A percentile compares a stretch with the other conserved stretches of the same genome.
phyloP scores from a whole-genome alignment of 495 filamentous ascomycete genomes.

The Bombardia bombarda region DNA sequence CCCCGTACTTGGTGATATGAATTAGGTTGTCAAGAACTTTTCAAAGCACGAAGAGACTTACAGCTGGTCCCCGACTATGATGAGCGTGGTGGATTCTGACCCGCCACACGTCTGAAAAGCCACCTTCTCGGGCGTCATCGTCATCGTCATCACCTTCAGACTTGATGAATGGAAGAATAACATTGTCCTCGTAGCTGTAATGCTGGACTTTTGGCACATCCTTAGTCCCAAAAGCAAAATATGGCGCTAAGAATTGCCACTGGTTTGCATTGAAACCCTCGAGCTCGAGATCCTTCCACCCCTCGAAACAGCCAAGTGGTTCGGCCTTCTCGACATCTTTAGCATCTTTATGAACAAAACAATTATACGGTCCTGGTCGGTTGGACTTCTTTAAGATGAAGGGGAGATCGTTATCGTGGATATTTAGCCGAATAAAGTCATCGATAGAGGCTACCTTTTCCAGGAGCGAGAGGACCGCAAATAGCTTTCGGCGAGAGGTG shows the following conservation, averaged over 20 bases:
- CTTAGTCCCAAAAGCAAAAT: background rate
- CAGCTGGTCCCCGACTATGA: background rate
- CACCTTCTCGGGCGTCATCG: background rate
- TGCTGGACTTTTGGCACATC: background rate
- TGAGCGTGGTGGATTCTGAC: background rate
- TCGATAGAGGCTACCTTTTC: background rate
- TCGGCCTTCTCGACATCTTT: background rate
- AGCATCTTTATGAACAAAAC: background rate
- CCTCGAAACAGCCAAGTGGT: background rate
- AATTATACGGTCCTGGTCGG: background rate
- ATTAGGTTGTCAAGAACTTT: background rate
- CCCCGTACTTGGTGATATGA: background rate
- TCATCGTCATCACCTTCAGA: too few relatives aligned
- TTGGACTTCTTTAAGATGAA: background rate
- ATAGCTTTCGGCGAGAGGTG: background rate
- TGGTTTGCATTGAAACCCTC: background rate
- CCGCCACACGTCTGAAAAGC: background rate
- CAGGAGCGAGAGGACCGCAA: background rate
- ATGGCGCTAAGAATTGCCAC: slow-evolving; percentile 2
- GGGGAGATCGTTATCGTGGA: background rate
- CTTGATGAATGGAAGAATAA: slow-evolving; percentile 1
- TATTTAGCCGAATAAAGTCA: background rate
- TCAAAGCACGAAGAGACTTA: background rate
- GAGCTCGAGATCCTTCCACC: background rate
- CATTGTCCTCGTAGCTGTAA: background rate